Percentiles rank a stretch among this genome's conserved stretches.
Conservation (phyloP, 371 early-diverging fungal species). For the Rhizopus microsporus region DNA sequence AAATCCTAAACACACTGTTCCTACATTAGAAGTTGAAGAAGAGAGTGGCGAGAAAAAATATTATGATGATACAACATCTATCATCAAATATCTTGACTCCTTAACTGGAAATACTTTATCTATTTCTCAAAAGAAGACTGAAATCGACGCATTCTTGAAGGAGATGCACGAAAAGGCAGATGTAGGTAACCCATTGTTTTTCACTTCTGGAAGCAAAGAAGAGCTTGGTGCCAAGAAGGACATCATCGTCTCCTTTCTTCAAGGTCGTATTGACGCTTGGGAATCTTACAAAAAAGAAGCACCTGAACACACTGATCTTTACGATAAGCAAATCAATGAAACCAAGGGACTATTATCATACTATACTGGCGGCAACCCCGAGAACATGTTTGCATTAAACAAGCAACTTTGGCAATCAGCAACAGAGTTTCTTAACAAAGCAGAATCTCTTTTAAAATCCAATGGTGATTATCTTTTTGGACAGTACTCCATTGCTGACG, state of each 20-base stretch:
- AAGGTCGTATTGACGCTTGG: conserved; percentile 35
- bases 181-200: conserved; percentile 39
- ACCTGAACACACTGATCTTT: conserved; percentile 26
- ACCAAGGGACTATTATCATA: conserved; percentile 19
- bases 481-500: conserved; percentile 33
- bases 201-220: conserved; percentile 27
- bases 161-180: conserved; percentile 33
- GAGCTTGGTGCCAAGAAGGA: conserved; percentile 30
- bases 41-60: conserved; percentile 15
- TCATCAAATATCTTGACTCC: conserved; percentile 26
- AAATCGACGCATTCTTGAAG: conserved; percentile 25
- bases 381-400: conserved; percentile 25
- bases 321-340: conserved; percentile 21
- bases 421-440: conserved; percentile 30
- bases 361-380: conserved; percentile 22
- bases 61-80: conserved; percentile 23
- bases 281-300: conserved; percentile 22
- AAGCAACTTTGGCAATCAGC: conserved; percentile 26
- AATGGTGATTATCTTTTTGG: conserved; percentile 32
- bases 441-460: conserved; percentile 19
- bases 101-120: conserved; percentile 16
- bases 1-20: conserved; percentile 39
- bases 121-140: conserved; percentile 17
- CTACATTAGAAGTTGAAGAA: conserved; percentile 25
- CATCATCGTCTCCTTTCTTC: conserved; percentile 26